Conservation (phyloP, 192 early-diverging fungal species). For the Piromyces sp. region DNA sequence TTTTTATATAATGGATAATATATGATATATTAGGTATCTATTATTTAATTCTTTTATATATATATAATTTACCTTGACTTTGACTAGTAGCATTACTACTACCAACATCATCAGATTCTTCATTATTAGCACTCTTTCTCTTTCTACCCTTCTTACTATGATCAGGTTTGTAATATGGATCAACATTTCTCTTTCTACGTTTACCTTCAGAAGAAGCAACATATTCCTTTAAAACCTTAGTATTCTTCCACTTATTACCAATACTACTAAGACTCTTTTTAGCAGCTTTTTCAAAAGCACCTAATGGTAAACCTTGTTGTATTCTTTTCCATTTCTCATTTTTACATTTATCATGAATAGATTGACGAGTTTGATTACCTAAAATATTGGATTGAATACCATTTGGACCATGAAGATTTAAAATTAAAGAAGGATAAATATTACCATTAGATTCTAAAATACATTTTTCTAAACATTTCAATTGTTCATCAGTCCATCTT, state of each 20-base stretch:
- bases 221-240: not conserved
- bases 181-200: not conserved
- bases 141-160: not conserved
- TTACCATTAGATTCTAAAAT: not conserved
- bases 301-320: not conserved
- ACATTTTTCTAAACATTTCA: not conserved
- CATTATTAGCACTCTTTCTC: not conserved
- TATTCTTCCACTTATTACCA: not conserved
- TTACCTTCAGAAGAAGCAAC: not conserved
- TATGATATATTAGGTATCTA: too few species aligned
- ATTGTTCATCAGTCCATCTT: not conserved
- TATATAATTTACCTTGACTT: not conserved
- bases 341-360: not conserved
- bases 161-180: not conserved
- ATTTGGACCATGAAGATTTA: not conserved
- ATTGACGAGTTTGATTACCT: not conserved
- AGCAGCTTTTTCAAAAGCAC: not conserved
- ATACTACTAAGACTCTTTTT: not conserved
- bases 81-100: not conserved
- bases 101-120: not conserved
- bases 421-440: not conserved
- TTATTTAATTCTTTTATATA: too few species aligned
- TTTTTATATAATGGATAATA: too few species aligned
- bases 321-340: not conserved
- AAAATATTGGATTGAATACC: not conserved